Percentiles rank a stretch among this genome's conserved stretches.
phyloP scores from a whole-genome alignment of 2,329 filamentous ascomycete genomes.

The Penicillium occitanis region DNA sequence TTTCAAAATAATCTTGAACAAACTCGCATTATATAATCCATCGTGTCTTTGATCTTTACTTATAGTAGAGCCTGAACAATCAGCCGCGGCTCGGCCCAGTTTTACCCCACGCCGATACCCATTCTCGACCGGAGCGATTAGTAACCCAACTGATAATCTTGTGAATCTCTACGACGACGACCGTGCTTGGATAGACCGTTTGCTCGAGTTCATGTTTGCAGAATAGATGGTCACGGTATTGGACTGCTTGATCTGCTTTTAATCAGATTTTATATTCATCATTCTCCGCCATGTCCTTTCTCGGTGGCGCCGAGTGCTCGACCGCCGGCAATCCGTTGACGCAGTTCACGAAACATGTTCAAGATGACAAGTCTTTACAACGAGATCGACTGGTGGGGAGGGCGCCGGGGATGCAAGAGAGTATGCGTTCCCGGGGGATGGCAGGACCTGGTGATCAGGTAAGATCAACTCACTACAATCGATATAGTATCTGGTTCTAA shows the following conservation, averaged over 20 bases:
- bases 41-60: not conserved
- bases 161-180: not conserved
- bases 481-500: not conserved
- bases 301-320: slow-evolving; percentile 94
- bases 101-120: slow-evolving; percentile 1
- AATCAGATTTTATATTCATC: not conserved
- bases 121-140: slow-evolving; percentile 3
- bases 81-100: slow-evolving; percentile 1
- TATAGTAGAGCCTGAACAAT: not conserved
- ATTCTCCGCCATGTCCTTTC: slow-evolving; percentile 75
- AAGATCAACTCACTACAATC: slow-evolving; percentile 19
- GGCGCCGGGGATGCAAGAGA: slow-evolving; percentile 68
- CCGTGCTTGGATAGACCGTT: not conserved
- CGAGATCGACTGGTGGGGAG: slow-evolving; percentile 81
- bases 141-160: not conserved
- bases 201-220: not conserved
- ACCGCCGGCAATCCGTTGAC: slow-evolving; percentile 93
- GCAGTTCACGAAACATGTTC: slow-evolving; percentile 95
- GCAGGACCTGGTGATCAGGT: slow-evolving; percentile 73
- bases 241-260: not conserved
- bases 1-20: not conserved
- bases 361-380: slow-evolving; percentile 93
- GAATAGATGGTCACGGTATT: not conserved
- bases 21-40: not conserved
- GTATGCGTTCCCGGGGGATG: slow-evolving; percentile 72